Evolutionary conservation across 116 monocot genomes (phyloP), one percentile per base, ranked within the genome.

Genomic region (Phalaenopsis hybrid): DNA sequence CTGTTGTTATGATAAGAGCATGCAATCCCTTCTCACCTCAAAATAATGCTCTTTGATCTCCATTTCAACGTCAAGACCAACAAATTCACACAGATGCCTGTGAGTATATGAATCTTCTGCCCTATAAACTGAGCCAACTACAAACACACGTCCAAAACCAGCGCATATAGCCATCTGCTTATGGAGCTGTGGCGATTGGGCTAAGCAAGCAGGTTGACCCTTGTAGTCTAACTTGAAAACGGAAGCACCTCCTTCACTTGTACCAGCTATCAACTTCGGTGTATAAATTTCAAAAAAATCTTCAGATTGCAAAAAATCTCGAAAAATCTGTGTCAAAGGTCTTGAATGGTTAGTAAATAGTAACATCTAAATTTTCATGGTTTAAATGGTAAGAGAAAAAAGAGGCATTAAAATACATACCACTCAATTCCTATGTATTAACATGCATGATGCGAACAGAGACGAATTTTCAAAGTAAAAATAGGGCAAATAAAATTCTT

Each of bases 201-300:
- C 94, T 81, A 97, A 83, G 79, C 97, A 97, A 12, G 97, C 97
- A 69, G 97, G 91, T 81, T 97, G 97, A 4, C 97, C 97, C 72
- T 93, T 94, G 88, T 97, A 97, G 67, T 94, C 90, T 44, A 97
- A 82, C 77, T 86, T 92, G 82, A 97, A 97, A 73, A 97, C 97
- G 84, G 97, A 90, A 8, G 97, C 84, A 78, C 97, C 97, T 68
- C 97, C 97, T 91, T 97, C 97, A 83, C 97, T 97, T 57, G 97
- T 87, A 57, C 97, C 97, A 81, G 85, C 76, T 73, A 89, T 75
- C 51, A 97, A 77, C 57, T 94, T 97, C 37, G 97, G 97, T 72
- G 81, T 91, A 74, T 94, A 89, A 74, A 97, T 97, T 44, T 85
- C 91, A 20, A 84, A 69, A 86, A 97, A 97, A 9, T 77, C 86